Percentiles rank a stretch among this genome's conserved stretches.
Evolutionary conservation across 805 yeast species (phyloP).

Genomic region (Hanseniaspora taiwanica): DNA sequence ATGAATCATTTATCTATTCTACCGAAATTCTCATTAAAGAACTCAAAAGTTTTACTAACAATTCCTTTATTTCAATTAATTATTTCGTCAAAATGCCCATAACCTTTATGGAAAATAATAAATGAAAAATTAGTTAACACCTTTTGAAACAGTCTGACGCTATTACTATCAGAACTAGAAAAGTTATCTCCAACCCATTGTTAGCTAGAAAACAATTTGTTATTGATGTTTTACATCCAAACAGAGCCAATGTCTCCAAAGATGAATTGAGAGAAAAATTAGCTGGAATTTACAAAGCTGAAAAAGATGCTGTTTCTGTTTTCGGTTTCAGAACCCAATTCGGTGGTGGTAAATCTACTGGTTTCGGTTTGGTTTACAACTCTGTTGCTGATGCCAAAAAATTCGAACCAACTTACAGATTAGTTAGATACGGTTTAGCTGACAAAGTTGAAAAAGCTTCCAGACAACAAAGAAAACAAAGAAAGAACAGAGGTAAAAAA

Average conservation of each 20-base stretch:
- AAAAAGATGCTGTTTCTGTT: constrained; percentile 89
- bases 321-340: constrained; percentile 99
- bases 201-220: constrained; percentile 99
- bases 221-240: constrained; percentile 98
- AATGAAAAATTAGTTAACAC: neutral
- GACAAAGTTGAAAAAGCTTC: constrained; percentile 92
- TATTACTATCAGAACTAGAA: constrained; percentile 99
- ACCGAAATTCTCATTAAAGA: no score
- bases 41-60: constrained; percentile 3
- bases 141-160: constrained; percentile 72
- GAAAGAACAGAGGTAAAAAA: constrained; percentile 99
- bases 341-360: constrained; percentile 99
- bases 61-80: neutral
- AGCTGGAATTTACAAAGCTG: constrained; percentile 80
- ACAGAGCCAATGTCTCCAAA: constrained; percentile 98
- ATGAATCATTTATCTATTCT: no score
- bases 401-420: constrained; percentile 99
- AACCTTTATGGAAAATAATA: no score
- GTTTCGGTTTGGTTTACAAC: constrained; percentile 98
- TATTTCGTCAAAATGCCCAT: no score
- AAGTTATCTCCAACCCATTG: constrained; percentile 96
- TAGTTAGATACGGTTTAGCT: constrained; percentile 97
- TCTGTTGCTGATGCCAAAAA: constrained; percentile 94
- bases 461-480: constrained; percentile 99
- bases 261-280: constrained; percentile 95